These are phyloP conservation scores for Cajanus cajan DNA, from an alignment of 306 rosid genomes.

Conservation along the genomic window DNA sequence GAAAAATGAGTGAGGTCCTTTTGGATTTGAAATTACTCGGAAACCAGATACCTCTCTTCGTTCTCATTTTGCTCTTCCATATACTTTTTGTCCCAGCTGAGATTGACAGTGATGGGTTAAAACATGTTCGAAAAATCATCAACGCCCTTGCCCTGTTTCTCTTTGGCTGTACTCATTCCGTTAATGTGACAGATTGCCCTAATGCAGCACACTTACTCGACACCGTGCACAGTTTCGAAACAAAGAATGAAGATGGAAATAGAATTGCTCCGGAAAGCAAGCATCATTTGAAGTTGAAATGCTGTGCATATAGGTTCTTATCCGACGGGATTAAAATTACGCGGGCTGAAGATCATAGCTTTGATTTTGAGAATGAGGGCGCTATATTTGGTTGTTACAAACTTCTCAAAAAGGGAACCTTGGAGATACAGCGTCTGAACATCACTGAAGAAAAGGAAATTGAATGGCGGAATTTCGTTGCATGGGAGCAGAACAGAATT, in stretches of 20 bases:
- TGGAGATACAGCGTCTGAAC: background rate
- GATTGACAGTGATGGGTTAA: too few relatives aligned
- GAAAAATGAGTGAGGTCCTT: background rate
- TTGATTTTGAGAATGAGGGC: too few relatives aligned
- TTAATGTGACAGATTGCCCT: too few relatives aligned
- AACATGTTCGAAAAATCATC: too few relatives aligned
- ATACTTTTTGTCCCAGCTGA: too few relatives aligned
- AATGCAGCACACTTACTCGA: too few relatives aligned
- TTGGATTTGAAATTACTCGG: background rate
- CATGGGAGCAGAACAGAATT: background rate
- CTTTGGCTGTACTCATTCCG: too few relatives aligned
- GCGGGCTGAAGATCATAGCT: too few relatives aligned
- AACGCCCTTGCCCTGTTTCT: too few relatives aligned
- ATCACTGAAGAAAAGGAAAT: background rate
- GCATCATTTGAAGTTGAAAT: background rate
- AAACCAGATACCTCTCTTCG: background rate
- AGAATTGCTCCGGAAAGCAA: too few relatives aligned
- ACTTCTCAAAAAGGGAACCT: background rate
- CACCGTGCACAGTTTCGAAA: too few relatives aligned
- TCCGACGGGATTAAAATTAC: background rate
- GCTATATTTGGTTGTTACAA: background rate
- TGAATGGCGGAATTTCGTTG: background rate
- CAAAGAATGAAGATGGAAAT: too few relatives aligned
- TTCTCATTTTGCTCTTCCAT: background rate
- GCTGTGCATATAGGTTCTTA: background rate